These are phyloP conservation scores for Malassezia psittaci DNA, from an alignment of 1,284 basidiomycete genomes.

Conservation along the genomic window DNA sequence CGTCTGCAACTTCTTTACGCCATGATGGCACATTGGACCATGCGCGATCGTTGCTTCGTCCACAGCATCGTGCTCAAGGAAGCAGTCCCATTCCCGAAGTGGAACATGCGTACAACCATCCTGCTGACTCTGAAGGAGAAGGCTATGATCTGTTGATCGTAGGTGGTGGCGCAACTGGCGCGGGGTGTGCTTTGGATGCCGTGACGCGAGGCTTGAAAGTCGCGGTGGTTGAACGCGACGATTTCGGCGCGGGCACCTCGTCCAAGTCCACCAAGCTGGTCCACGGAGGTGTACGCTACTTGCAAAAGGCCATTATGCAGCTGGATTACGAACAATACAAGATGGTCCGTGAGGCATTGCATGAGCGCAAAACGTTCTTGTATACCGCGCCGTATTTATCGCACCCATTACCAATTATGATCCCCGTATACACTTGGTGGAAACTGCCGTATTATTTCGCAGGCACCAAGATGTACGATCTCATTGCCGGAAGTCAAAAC, in stretches of 20 bases:
- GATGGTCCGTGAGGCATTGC: conserved; percentile 83
- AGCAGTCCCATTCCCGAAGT: conserved; percentile 38
- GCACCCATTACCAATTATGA: conserved; percentile 84
- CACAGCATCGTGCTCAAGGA: conserved; percentile 24
- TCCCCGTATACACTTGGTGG: conserved; percentile 82
- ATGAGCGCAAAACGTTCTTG: conserved; percentile 84
- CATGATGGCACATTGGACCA: conserved; percentile 23
- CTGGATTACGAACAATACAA: conserved; percentile 81
- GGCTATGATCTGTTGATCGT: conserved; percentile 65
- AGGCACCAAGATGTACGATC: conserved; percentile 92
- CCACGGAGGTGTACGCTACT: conserved; percentile 91
- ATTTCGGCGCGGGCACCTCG: conserved; percentile 80
- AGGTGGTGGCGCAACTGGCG: conserved; percentile 82
- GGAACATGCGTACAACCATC: conserved; percentile 19
- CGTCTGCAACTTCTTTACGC: conserved; percentile 32
- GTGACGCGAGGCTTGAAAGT: conserved; percentile 82
- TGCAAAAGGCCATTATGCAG: conserved; percentile 91
- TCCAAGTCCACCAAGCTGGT: conserved; percentile 96
- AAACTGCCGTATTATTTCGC: conserved; percentile 92
- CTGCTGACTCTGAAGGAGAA: conserved; percentile 20
- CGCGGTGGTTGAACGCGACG: conserved; percentile 82
- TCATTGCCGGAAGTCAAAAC: conserved; percentile 89
- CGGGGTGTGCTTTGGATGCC: conserved; percentile 87
- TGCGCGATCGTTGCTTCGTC: conserved; percentile 25
- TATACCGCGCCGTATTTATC: conserved; percentile 91